Evolutionary conservation across 2,329 filamentous ascomycete genomes (phyloP), one percentile per base, ranked within the genome.

Genomic region (Fusarium protoensiforme): DNA sequence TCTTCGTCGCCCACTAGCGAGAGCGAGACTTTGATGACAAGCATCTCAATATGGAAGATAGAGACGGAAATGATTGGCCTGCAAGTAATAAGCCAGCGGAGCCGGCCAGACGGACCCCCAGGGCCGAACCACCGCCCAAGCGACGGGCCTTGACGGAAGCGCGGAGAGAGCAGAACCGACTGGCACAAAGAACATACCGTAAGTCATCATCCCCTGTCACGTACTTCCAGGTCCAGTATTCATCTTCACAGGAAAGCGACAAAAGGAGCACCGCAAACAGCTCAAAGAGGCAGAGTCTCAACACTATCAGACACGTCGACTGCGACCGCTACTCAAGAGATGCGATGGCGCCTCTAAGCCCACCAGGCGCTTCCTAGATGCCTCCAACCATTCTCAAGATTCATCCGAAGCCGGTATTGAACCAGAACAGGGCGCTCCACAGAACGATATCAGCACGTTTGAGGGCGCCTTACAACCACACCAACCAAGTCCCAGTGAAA

Each of bases 111-210:
- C 13, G n/a, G 14, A 48, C 13, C 7, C 7, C 41, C 41, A 39
- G 22, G 6, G 5, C 31, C 2, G 22, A 36, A 2, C 54, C 57
- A 0, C 18, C 69, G 2, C 3, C 53, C 6, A 58, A 71, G 36
- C 65, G 60, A 7, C 71, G 78, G 18, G 61, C 72, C 8, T 0
- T 79, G 0, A 79, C 78, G 0, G 39, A 56, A 0, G 78, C 78
- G 0, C 41, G 78, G 2, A 77, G 72, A 22, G 78, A 79, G 27
- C 76, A 79, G 56, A 80, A 80, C 54, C 69, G 77, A 0, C 10
- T 65, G 4, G 76, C 78, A 1, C 78, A 80, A 35, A 73, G 67
- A 29, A 67, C 68, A 3, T 80, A 69, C 20, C 46, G 78, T 79
- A 39, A 54, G 78, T 60, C 4, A 35, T n/a, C n/a, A n/a, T n/a